Percentiles rank a stretch among this genome's conserved stretches.
Conservation (phyloP, 352 stramenopile species). For the Phytophthora litchii region DNA sequence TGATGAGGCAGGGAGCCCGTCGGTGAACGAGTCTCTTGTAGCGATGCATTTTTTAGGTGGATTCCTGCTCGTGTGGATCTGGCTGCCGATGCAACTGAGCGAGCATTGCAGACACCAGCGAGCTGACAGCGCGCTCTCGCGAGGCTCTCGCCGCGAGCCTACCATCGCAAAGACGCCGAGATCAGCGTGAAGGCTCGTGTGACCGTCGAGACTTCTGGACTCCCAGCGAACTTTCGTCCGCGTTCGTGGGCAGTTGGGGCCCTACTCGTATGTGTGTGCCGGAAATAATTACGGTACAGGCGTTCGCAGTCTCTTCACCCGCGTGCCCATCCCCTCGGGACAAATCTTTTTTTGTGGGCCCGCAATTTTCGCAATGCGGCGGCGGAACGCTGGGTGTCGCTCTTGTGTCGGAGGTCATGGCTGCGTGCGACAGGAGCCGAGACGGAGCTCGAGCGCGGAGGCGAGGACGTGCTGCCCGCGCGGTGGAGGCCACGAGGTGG, state of each 20-base stretch:
- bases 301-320: conserved; percentile 7
- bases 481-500: not conserved
- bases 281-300: conserved; percentile 20
- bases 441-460: not conserved
- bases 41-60: conserved; percentile 25
- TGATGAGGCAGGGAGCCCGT: conserved; percentile 18
- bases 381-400: conserved; percentile 9
- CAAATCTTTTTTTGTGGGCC: conserved; percentile 29
- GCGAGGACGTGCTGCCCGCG: not conserved
- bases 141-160: too few species aligned
- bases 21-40: conserved; percentile 4
- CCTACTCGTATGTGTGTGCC: conserved; percentile 16
- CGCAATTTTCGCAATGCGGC: conserved; percentile 25
- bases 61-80: conserved; percentile 18
- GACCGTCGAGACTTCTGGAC: conserved; percentile 18
- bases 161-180: not conserved
- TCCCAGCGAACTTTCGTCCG: conserved; percentile 31
- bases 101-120: not conserved
- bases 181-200: not conserved
- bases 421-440: conserved; percentile 31
- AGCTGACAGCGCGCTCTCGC: too few species aligned
- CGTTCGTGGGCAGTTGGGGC: conserved; percentile 24
- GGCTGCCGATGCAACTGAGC: conserved; percentile 16
- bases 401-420: conserved; percentile 19
- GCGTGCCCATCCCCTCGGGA: conserved; percentile 9